Percentiles rank a stretch among this genome's conserved stretches.
phyloP scores from a whole-genome alignment of 108 stramenopile genomes.

The Conticribra guillardii region DNA sequence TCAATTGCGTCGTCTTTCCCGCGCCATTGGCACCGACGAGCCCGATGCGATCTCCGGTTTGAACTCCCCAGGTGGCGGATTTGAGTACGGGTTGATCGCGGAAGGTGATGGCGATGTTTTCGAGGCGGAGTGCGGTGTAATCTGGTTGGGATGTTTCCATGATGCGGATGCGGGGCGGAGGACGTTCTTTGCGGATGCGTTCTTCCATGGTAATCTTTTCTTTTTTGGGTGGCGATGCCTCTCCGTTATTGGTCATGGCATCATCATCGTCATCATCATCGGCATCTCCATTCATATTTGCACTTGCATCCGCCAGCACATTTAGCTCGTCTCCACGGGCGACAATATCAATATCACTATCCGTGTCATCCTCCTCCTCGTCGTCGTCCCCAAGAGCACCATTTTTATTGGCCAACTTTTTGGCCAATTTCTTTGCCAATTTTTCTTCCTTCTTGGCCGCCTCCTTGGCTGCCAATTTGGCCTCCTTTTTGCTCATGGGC shows the following conservation, averaged over 20 bases:
- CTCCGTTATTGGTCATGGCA: neutral
- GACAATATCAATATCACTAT: conserved; percentile 25
- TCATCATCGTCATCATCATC: conserved; percentile 4
- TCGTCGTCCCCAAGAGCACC: conserved; percentile 38
- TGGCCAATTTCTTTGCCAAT: conserved; percentile 24
- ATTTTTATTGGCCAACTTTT: conserved; percentile 44
- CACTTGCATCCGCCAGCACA: neutral
- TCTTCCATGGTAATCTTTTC: conserved; percentile 83
- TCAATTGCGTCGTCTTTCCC: conserved; percentile 93
- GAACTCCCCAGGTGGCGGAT: conserved; percentile 95
- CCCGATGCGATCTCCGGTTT: conserved; percentile 95
- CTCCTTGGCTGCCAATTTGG: conserved; percentile 41
- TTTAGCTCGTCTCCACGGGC: conserved; percentile 9
- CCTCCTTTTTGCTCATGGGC: conserved; percentile 53
- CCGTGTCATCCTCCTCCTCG: conserved; percentile 30
- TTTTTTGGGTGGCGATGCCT: conserved; percentile 15
- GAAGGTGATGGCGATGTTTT: conserved; percentile 91
- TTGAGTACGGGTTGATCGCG: conserved; percentile 93
- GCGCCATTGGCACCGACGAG: conserved; percentile 83
- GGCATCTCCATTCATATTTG: conserved; percentile 15
- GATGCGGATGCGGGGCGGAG: conserved; percentile 91
- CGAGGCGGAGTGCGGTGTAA: conserved; percentile 86
- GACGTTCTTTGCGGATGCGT: conserved; percentile 90
- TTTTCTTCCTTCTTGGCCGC: conserved; percentile 54
- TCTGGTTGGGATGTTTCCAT: conserved; percentile 90